Percentiles rank a stretch among this genome's conserved stretches.
These are phyloP conservation scores for Halophytophthora polymorphica DNA, from an alignment of 352 stramenopile genomes.

Conservation along the genomic window DNA sequence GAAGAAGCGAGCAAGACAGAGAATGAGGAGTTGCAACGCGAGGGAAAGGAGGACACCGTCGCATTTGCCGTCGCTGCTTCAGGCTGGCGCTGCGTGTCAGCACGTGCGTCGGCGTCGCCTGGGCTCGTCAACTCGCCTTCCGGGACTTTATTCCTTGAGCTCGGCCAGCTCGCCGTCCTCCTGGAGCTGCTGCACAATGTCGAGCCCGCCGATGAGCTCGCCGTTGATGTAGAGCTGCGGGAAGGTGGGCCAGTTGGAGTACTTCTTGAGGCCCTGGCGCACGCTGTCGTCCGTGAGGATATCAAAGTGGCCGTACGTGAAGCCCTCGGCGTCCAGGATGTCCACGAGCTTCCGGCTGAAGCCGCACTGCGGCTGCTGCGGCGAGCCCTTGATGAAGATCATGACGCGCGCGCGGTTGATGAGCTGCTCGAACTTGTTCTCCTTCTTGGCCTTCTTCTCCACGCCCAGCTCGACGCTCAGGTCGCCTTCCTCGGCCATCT, in stretches of 20 bases:
- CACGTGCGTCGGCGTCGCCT: slow-evolving; percentile 16
- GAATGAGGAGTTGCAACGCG: too few relatives aligned
- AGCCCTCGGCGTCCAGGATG: slow-evolving; percentile 87
- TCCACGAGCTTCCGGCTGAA: slow-evolving; percentile 95
- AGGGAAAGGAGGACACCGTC: too few relatives aligned
- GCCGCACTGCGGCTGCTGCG: slow-evolving; percentile 91
- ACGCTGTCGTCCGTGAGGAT: slow-evolving; percentile 97
- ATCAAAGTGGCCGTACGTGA: slow-evolving; percentile 96
- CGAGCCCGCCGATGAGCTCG: slow-evolving; percentile 96
- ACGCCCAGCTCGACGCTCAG: slow-evolving; percentile 89
- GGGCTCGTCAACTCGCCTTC: neutral
- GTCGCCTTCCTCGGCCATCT: slow-evolving; percentile 90
- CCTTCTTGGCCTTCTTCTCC: slow-evolving; percentile 81
- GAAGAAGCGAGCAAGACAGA: too few relatives aligned
- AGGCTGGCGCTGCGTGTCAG: slow-evolving; percentile 7
- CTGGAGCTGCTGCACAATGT: slow-evolving; percentile 97
- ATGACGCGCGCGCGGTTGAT: slow-evolving; percentile 92
- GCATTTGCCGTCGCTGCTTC: neutral
- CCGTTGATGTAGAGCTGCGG: slow-evolving; percentile 97
- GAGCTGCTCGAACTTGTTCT: slow-evolving; percentile 88
- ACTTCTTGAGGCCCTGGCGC: slow-evolving; percentile 96
- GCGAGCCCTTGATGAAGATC: slow-evolving; percentile 98
- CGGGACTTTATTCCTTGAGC: slow-evolving; percentile 62
- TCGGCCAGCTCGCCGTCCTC: slow-evolving; percentile 81
- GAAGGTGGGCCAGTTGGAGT: slow-evolving; percentile 98